Evolutionary conservation across 208 protist genomes (phyloP).

Genomic region (Acanthamoeba culbertsoni): DNA sequence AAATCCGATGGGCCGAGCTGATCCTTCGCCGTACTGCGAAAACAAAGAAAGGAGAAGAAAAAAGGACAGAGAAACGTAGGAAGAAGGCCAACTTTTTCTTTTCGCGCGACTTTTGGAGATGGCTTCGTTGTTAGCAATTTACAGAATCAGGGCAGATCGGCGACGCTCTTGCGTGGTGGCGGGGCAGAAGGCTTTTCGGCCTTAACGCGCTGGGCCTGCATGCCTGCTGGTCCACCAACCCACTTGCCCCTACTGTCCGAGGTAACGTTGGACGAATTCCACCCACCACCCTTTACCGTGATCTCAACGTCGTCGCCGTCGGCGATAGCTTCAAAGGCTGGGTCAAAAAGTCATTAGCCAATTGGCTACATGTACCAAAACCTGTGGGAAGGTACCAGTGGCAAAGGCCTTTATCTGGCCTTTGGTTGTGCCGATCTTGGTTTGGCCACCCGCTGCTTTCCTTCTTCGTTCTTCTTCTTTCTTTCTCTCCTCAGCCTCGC

Average conservation of each 20-base stretch:
- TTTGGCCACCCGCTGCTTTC: background rate
- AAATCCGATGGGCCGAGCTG: too few relatives aligned
- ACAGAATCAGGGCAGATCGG: background rate
- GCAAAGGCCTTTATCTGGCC: slow-evolving; percentile 51
- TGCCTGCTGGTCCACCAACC: slow-evolving; percentile 16
- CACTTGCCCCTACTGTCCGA: slow-evolving; percentile 57
- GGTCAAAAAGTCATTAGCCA: background rate
- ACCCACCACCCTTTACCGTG: slow-evolving; percentile 4
- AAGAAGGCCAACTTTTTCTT: too few relatives aligned
- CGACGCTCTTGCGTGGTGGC: background rate
- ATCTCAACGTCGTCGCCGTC: slow-evolving; percentile 50
- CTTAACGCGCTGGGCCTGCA: background rate
- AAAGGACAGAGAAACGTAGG: too few relatives aligned
- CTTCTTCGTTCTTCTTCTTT: background rate
- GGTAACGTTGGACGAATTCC: slow-evolving; percentile 38
- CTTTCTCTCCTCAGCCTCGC: slow-evolving; percentile 26
- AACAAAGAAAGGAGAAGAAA: too few relatives aligned
- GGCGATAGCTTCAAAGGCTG: slow-evolving; percentile 46
- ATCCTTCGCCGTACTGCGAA: background rate
- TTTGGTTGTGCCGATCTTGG: slow-evolving; percentile 21
- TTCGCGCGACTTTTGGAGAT: background rate
- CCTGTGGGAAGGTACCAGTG: background rate
- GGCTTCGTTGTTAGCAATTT: background rate
- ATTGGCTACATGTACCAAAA: background rate
- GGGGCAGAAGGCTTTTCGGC: background rate